phyloP scores from a whole-genome alignment of 192 early-diverging fungal species.

The Backusella tuberculispora region DNA sequence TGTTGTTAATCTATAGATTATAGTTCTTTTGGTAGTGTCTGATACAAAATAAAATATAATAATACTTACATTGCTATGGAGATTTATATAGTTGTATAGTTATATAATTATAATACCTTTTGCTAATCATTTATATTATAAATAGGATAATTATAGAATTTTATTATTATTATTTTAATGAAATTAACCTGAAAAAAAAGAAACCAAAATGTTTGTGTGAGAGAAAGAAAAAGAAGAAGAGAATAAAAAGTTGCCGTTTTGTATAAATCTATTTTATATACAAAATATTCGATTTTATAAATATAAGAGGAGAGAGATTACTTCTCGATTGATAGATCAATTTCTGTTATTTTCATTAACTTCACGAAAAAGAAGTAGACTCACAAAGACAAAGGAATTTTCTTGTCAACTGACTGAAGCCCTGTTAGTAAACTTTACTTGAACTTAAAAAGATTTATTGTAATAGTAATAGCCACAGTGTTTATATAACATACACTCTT shows the following conservation, averaged over 20 bases:
- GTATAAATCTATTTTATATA: neutral
- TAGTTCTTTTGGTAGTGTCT: no score
- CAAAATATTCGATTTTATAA: neutral
- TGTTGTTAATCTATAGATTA: no score
- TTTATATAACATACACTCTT: no score
- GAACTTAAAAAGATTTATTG: neutral
- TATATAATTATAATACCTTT: no score
- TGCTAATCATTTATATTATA: neutral
- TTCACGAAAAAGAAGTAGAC: slow-evolving; percentile 2
- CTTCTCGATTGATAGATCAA: neutral
- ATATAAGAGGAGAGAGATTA: neutral
- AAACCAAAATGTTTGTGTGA: neutral
- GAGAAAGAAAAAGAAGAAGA: neutral
- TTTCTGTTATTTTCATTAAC: neutral
- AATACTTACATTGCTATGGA: no score
- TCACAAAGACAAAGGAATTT: neutral
- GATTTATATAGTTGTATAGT: no score
- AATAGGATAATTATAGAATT: neutral
- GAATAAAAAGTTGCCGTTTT: neutral
- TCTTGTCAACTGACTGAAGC: neutral
- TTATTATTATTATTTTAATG: neutral
- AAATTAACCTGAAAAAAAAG: neutral
- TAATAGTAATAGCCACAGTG: no score
- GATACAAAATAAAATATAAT: no score
- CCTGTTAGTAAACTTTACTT: neutral